Evolutionary conservation across 2,329 filamentous ascomycete genomes (phyloP), one percentile per base, ranked within the genome.

Genomic region (Incumbomyces delicatus): DNA sequence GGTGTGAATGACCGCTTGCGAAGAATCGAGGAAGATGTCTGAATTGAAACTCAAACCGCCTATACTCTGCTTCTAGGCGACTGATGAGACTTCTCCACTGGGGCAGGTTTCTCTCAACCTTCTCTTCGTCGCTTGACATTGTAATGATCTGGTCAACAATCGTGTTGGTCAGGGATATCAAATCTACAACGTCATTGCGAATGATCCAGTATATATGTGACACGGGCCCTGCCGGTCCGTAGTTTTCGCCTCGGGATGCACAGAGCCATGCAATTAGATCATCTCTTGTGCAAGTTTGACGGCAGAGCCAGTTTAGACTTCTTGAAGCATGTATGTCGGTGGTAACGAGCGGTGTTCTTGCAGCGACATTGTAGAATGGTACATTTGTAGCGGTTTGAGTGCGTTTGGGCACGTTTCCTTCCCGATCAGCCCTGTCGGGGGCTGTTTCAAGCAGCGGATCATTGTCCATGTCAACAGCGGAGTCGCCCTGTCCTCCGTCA

Each of bases 31-130:
- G 41, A 18, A 5, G 57, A 54, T 10, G 8, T 8, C 31, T 32
- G 31, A 32, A 32, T n/a, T 32, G 10, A 10, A 32, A n/a, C 31
- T 32, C 31, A n/a, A 32, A 10, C 31, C n/a, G 31, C 8, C 31
- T 8, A n/a, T 32, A 32, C 22, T 55, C 53, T 16, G 40, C 13
- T 22, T 52, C 52, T 3, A 48, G 47, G 22, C 38, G 32, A 13
- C 38, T 44, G 6, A 63, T 51, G 14, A 60, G 41, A 34, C 50
- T 50, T 10, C 59, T 57, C 60, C 60, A 63, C 18, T 52, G 44
- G 1, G 47, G 17, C n/a, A 61, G 18, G n/a, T 58, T 50, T 17
- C 57, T 57, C 46, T 63, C 58, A 47, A 63, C 54, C n/a, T 40
- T 55, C 8, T 41, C 42, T 27, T 62, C 60, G 29, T 61, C 53